These are phyloP conservation scores for Zygoascus flipseniorum DNA, from an alignment of 805 yeast genomes.

Conservation along the genomic window DNA sequence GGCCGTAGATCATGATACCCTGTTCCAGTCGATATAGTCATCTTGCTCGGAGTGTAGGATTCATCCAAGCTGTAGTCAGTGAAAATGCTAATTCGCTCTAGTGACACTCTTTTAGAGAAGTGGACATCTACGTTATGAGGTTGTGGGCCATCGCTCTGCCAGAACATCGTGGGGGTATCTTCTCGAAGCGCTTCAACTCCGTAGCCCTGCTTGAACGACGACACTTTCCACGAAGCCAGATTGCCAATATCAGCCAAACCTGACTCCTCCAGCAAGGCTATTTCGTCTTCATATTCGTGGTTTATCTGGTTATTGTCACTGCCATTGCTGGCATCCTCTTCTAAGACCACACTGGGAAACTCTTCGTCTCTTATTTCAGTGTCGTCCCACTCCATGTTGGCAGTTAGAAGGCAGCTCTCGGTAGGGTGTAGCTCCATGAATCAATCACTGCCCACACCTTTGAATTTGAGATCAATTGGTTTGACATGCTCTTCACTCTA, in stretches of 20 bases:
- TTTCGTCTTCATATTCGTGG: not conserved
- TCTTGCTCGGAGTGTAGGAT: slow-evolving; percentile 79
- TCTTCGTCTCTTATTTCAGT: not conserved
- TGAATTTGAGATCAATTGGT: too few relatives aligned
- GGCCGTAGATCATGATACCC: slow-evolving; percentile 71
- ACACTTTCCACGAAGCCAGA: slow-evolving; percentile 76
- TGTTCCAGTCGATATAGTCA: slow-evolving; percentile 61
- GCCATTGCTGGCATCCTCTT: not conserved
- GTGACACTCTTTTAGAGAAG: slow-evolving; percentile 66
- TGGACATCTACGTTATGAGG: slow-evolving; percentile 79
- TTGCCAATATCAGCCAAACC: slow-evolving; percentile 71
- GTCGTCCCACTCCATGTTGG: slow-evolving; percentile 10
- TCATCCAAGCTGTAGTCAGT: slow-evolving; percentile 71
- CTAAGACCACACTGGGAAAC: not conserved
- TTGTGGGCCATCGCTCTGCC: slow-evolving; percentile 94
- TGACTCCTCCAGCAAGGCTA: slow-evolving; percentile 40
- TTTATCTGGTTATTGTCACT: not conserved
- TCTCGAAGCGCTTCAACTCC: slow-evolving; percentile 68
- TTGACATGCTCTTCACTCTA: too few relatives aligned
- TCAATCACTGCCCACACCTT: too few relatives aligned
- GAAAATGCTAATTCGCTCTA: slow-evolving; percentile 62
- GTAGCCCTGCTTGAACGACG: slow-evolving; percentile 64
- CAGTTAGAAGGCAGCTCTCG: not conserved
- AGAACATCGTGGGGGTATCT: slow-evolving; percentile 57
- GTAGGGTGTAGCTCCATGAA: too few relatives aligned